Conservation (phyloP, 139 green algal genomes). For the Penium margaritaceum region DNA sequence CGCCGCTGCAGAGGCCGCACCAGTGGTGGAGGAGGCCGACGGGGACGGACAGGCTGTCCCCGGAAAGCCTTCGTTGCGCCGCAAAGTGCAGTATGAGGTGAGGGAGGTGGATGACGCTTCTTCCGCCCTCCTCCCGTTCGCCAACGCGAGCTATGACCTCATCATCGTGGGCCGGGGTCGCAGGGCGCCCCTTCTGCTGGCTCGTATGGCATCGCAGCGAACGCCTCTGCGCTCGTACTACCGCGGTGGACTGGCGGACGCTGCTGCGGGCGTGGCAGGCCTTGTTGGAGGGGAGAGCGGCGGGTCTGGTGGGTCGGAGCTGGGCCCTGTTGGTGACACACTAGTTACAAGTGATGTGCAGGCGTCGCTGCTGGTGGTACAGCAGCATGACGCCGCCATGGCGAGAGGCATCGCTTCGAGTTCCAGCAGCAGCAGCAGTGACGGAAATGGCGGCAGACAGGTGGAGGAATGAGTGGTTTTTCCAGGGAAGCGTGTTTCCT, state of each 20-base stretch:
- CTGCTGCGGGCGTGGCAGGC: background rate
- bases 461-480: too few species aligned
- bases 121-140: slow-evolving; percentile 3
- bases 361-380: slow-evolving; percentile 27
- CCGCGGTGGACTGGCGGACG: too few species aligned
- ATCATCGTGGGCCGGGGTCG: slow-evolving; percentile 25
- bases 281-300: background rate
- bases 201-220: background rate
- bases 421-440: too few species aligned
- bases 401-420: background rate
- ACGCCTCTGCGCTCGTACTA: slow-evolving; percentile 1
- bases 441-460: too few species aligned
- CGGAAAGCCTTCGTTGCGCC: too few species aligned
- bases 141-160: slow-evolving; percentile 23
- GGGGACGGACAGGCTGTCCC: background rate
- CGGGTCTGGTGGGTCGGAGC: background rate
- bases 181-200: slow-evolving; percentile 10
- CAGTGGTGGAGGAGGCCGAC: background rate
- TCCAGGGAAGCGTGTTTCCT: too few species aligned
- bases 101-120: slow-evolving; percentile 21
- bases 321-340: slow-evolving; percentile 25
- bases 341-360: background rate
- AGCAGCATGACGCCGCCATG: slow-evolving; percentile 32
- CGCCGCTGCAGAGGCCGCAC: background rate
- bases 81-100: slow-evolving; percentile 10